Conservation (phyloP, 2,329 filamentous ascomycete species). For the Nemania abortiva region DNA sequence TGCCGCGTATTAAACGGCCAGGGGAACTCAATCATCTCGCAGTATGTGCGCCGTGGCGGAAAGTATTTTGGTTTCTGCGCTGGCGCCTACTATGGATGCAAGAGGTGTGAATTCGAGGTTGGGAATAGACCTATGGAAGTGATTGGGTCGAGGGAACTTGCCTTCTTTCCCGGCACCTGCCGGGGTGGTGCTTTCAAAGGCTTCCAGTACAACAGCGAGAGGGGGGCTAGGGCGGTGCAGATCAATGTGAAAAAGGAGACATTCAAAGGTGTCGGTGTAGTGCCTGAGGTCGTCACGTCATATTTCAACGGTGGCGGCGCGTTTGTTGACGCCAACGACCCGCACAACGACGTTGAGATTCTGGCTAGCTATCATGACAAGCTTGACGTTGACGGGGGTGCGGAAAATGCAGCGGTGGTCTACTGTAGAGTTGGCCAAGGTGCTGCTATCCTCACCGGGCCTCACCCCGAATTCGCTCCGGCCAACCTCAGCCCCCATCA, state of each 20-base stretch:
- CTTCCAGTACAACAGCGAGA: slow-evolving; percentile 91
- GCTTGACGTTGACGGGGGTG: slow-evolving; percentile 80
- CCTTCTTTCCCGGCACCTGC: slow-evolving; percentile 88
- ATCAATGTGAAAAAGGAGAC: slow-evolving; percentile 72
- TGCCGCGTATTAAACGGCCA: slow-evolving; percentile 87
- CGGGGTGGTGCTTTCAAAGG: slow-evolving; percentile 88
- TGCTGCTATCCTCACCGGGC: slow-evolving; percentile 81
- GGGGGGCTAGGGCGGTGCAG: slow-evolving; percentile 78
- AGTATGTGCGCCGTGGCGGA: slow-evolving; percentile 88
- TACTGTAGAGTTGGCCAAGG: slow-evolving; percentile 87
- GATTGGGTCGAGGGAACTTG: slow-evolving; percentile 84
- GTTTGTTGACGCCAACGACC: slow-evolving; percentile 80
- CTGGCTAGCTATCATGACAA: slow-evolving; percentile 83
- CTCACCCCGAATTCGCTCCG: slow-evolving; percentile 94
- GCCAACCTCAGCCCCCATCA: slow-evolving; percentile 79
- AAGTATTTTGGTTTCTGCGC: slow-evolving; percentile 93
- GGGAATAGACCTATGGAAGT: slow-evolving; percentile 86
- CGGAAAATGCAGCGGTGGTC: slow-evolving; percentile 81
- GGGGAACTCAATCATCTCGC: slow-evolving; percentile 85
- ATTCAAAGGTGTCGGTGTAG: slow-evolving; percentile 62
- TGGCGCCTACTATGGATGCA: slow-evolving; percentile 89
- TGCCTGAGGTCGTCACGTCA: slow-evolving; percentile 74
- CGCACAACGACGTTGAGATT: slow-evolving; percentile 77
- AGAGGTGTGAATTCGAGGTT: slow-evolving; percentile 90
- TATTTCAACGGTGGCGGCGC: slow-evolving; percentile 97